Conservation (phyloP, 306 rosid genomes). For the Castanospermum australe region DNA sequence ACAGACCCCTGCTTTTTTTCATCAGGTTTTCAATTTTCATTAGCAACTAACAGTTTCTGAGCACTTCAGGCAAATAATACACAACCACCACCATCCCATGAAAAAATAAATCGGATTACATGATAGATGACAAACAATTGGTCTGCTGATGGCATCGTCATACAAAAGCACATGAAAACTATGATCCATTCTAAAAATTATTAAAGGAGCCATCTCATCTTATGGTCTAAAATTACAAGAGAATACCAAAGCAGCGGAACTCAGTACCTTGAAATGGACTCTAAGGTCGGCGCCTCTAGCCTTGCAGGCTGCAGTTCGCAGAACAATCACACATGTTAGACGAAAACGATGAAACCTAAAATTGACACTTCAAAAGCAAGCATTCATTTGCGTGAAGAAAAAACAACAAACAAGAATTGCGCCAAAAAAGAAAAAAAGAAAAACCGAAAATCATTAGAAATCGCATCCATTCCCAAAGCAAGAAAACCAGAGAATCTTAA, state of each 20-base stretch:
- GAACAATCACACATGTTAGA: not conserved
- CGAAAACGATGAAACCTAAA: not conserved
- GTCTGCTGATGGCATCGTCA: too few species aligned
- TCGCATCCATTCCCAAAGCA: not conserved
- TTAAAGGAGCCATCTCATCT: not conserved
- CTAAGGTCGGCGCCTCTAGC: constrained; percentile 93
- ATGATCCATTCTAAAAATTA: not conserved
- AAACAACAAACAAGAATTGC: not conserved
- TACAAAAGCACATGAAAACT: not conserved
- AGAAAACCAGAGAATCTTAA: not conserved
- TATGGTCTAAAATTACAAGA: not conserved
- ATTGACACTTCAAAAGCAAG: not conserved
- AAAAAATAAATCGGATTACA: too few species aligned
- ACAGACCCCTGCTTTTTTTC: constrained; percentile 43
- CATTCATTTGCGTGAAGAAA: not conserved
- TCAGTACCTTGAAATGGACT: constrained; percentile 86
- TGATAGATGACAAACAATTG: too few species aligned
- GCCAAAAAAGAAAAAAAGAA: not conserved
- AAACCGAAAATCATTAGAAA: too few species aligned
- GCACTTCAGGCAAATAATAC: not conserved
- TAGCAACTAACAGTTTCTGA: not conserved
- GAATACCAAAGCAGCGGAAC: not conserved
- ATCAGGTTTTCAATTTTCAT: not conserved
- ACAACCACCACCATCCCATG: not conserved
- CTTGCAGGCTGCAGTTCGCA: constrained; percentile 73